A percentile compares a stretch with the other conserved stretches of the same genome.
Conservation (phyloP, 129 eudicot genomes). For the Deinandra increscens region DNA sequence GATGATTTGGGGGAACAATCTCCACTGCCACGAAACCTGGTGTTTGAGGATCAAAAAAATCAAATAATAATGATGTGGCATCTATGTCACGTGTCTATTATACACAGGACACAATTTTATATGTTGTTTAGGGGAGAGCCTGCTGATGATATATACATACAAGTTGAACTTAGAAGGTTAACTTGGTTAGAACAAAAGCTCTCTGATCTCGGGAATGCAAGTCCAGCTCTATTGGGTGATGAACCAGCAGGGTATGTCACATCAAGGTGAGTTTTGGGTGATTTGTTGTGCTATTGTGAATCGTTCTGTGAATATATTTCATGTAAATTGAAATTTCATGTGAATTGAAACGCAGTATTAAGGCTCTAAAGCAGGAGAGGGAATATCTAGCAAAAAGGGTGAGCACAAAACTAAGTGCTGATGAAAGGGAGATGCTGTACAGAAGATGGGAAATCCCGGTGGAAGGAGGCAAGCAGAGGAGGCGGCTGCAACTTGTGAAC, state of each 20-base stretch:
- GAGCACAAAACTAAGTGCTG: conserved; percentile 62
- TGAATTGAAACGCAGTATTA: conserved; percentile 48
- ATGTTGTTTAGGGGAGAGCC: conserved; percentile 84
- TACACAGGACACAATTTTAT: conserved; percentile 93
- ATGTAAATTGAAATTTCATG: too few relatives aligned
- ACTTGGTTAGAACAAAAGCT: conserved; percentile 93
- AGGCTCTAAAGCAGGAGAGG: conserved; percentile 93
- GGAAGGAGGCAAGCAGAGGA: conserved; percentile 61
- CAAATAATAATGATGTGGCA: conserved; percentile 96
- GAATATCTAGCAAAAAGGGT: conserved; percentile 94
- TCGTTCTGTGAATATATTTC: neutral
- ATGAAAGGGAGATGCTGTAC: conserved; percentile 80
- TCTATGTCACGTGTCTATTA: conserved; percentile 82
- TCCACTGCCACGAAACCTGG: conserved; percentile 63
- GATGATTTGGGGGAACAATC: conserved; percentile 45
- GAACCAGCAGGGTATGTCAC: conserved; percentile 78
- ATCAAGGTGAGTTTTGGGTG: conserved; percentile 53
- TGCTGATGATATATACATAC: conserved; percentile 85
- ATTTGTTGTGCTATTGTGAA: neutral
- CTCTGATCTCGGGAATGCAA: conserved; percentile 89
- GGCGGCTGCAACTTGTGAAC: conserved; percentile 83
- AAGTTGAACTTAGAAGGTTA: conserved; percentile 87
- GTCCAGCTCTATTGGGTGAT: conserved; percentile 94
- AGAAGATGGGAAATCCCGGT: conserved; percentile 81
- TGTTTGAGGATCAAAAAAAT: conserved; percentile 78